Percentiles rank a stretch among this genome's conserved stretches.
Conservation (phyloP, 306 rosid genomes). For the Sicyos edulis region DNA sequence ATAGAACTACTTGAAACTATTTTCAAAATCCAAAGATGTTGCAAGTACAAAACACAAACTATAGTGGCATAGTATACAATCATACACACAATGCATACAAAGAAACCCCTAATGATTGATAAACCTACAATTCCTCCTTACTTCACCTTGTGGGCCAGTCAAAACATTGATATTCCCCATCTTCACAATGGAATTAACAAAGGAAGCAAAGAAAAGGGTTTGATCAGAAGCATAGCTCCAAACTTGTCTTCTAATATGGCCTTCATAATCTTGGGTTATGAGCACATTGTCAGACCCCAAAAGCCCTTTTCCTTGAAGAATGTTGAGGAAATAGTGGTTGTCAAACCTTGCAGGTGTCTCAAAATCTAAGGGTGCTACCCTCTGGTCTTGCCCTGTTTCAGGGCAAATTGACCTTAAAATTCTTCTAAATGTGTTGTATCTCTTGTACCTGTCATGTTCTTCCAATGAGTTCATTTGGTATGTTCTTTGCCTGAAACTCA, state of each 20-base stretch:
- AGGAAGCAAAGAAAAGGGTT: constrained; percentile 55
- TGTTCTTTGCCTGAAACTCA: constrained; percentile 61
- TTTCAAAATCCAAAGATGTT: too few species aligned
- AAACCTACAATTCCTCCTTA: constrained; percentile 69
- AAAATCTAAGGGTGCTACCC: constrained; percentile 58
- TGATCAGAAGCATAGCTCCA: constrained; percentile 65
- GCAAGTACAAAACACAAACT: too few species aligned
- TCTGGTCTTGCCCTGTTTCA: constrained; percentile 43
- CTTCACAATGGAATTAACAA: constrained; percentile 60
- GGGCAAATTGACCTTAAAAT: constrained; percentile 68
- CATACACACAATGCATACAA: neutral
- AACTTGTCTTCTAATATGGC: constrained; percentile 41
- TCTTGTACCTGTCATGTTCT: constrained; percentile 47
- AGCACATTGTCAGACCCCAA: constrained; percentile 67
- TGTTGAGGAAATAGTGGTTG: constrained; percentile 61
- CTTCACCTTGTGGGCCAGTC: constrained; percentile 54
- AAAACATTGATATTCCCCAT: constrained; percentile 82
- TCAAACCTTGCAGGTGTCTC: constrained; percentile 68
- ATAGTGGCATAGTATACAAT: too few species aligned
- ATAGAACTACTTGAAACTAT: too few species aligned
- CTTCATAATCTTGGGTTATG: constrained; percentile 49
- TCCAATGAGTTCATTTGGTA: constrained; percentile 41
- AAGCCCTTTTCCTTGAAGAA: constrained; percentile 67
- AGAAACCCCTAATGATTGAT: constrained; percentile 13
- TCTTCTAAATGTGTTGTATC: constrained; percentile 52